A percentile compares a stretch with the other conserved stretches of the same genome.
phyloP scores from a whole-genome alignment of 768 basidiomycete genomes.

The Suillus variegatus region DNA sequence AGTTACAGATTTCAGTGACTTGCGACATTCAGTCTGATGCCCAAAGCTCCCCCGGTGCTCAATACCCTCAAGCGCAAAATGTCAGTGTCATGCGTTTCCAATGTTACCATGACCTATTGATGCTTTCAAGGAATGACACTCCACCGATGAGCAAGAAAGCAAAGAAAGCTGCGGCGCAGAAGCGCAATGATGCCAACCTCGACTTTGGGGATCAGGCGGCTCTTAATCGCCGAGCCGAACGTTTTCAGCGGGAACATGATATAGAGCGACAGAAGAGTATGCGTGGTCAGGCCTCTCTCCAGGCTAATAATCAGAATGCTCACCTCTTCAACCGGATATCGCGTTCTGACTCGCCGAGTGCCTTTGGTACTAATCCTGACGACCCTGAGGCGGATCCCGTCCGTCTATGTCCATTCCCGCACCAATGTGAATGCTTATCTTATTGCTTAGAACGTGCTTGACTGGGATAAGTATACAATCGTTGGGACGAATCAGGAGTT shows the following conservation, averaged over 20 bases:
- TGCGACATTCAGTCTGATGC: slow-evolving; percentile 48
- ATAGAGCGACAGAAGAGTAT: slow-evolving; percentile 69
- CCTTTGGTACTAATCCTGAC: slow-evolving; percentile 48
- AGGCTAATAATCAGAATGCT: slow-evolving; percentile 49
- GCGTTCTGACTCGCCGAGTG: slow-evolving; percentile 50
- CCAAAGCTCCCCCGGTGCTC: slow-evolving; percentile 56
- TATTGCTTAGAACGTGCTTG: slow-evolving; percentile 77
- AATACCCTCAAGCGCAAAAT: slow-evolving; percentile 69
- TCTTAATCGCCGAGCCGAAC: slow-evolving; percentile 75
- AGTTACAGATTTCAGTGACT: slow-evolving; percentile 23
- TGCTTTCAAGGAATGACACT: slow-evolving; percentile 38
- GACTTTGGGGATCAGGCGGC: slow-evolving; percentile 70
- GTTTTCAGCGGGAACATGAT: slow-evolving; percentile 91
- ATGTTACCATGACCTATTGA: slow-evolving; percentile 13
- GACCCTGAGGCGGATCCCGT: slow-evolving; percentile 78
- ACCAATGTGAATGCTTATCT: slow-evolving; percentile 10
- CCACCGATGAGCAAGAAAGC: slow-evolving; percentile 55
- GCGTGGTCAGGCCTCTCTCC: slow-evolving; percentile 39
- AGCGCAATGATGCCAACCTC: slow-evolving; percentile 35
- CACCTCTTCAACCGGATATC: slow-evolving; percentile 52
- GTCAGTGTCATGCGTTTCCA: slow-evolving; percentile 39
- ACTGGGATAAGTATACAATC: slow-evolving; percentile 96
- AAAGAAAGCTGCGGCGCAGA: slow-evolving; percentile 55
- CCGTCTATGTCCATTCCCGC: slow-evolving; percentile 26
- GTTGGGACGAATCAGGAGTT: slow-evolving; percentile 87